Conservation (phyloP, 306 rosid genomes). For the Malus sieversii region DNA sequence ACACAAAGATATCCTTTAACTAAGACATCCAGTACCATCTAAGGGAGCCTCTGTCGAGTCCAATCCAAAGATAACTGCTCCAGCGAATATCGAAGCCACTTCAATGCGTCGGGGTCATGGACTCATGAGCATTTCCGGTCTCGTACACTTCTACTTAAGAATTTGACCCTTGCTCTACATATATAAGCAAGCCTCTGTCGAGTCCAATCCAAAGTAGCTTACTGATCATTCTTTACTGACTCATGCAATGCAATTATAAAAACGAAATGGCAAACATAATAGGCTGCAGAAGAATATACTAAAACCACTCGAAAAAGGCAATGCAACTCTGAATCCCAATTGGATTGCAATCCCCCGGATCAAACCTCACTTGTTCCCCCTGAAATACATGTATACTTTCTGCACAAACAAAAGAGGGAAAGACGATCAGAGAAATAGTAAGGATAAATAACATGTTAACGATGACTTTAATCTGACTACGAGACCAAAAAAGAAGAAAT, state of each 20-base stretch:
- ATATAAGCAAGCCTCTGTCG: too few species aligned
- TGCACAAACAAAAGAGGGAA: constrained; percentile 37
- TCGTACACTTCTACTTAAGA: too few species aligned
- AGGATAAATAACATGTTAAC: background rate
- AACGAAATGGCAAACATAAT: constrained; percentile 3
- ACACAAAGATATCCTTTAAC: too few species aligned
- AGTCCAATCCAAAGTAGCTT: background rate
- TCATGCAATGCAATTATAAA: background rate
- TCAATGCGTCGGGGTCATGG: too few species aligned
- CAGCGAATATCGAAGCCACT: too few species aligned
- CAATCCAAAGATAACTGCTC: too few species aligned
- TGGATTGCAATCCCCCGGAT: constrained; percentile 10
- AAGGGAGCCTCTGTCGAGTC: too few species aligned
- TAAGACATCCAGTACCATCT: too few species aligned
- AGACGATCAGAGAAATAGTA: background rate
- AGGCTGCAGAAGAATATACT: constrained; percentile 26
- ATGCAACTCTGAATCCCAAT: constrained; percentile 9
- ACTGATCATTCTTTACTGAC: background rate
- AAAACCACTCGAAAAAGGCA: constrained; percentile 22
- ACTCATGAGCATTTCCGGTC: too few species aligned
- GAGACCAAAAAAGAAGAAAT: background rate
- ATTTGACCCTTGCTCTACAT: too few species aligned
- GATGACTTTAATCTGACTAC: background rate
- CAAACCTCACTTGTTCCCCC: constrained; percentile 71
- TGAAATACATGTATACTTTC: constrained; percentile 87